Base-by-base conservation (phyloP, 2,329 filamentous ascomycete genomes). In the Raffaelea albimanens region DNA sequence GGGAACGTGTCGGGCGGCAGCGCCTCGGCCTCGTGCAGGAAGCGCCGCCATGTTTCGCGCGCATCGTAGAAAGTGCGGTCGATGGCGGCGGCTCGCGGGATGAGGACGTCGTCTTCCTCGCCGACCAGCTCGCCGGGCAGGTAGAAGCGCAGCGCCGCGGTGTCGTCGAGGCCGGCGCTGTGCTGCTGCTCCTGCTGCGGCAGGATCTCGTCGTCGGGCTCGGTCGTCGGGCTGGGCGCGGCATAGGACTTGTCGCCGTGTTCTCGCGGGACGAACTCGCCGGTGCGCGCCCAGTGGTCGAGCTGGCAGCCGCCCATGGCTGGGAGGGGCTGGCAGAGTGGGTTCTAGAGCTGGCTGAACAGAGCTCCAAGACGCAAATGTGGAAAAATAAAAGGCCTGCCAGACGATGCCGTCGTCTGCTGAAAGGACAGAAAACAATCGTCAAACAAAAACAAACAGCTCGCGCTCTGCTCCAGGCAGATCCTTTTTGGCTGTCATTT, bases 41-140 rank as follows among this genome's bases (percentile, higher is more conserved):
- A 41, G 7, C 14, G 23, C 22, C 4, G 21, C 46, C 46, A 48
- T 1, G 29, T 46, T 1, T 29, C 43, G 4, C 44, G 40, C 8
- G 44, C 46, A 11, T 40, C 23, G 41, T 40, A 7, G 18, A 19
- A 44, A 18, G 43, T 31, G 22, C 41, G 40, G 19, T 48, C 5
- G 46, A 48, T 44, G 19, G 7, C 33, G 9, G 21, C 18, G 34
- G 21, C 20, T 8, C 40, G 38, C 18, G 46, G 46, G 5, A 39
- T 44, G 14, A 48, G 41, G n/a, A 48, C 14, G 33, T 44, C 41
- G 14, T 44, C 16, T 21, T 48, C 41, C 21, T 21, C 40, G 20
- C 33, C 46, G 16, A 22, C 16, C 13, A 48, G 46, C 33, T 31
- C 20, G 41, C 46, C 41, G 23, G 39, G 38, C 18, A 25, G 2